phyloP scores from a whole-genome alignment of 176 grass and related monocot species.

The sorghum (Sorghum bicolor) region Sorghum_bicolor_NCBIv3 NC_012870.2:72238501-72239000 shows the following conservation, averaged over 20 bases:
- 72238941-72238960: constrained; percentile 25
- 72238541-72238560: not conserved
- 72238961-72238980: constrained; percentile 7
- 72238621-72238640: not conserved
- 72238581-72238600: too few relatives aligned
- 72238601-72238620: not conserved
- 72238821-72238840: not conserved
- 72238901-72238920: not conserved
- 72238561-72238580: not conserved
- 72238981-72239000: not conserved
- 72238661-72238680: not conserved
- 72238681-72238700: not conserved
- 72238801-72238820: not conserved
- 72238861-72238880: not conserved
- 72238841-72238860: not conserved
- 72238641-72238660: not conserved
- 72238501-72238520: not conserved
- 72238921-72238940: not conserved
- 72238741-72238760: not conserved
- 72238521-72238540: not conserved
- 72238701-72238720: not conserved
- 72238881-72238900: not conserved
- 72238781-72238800: not conserved
- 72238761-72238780: not conserved
- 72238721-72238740: not conserved